Evolutionary conservation across 2,329 filamentous ascomycete genomes (phyloP), one percentile per base, ranked within the genome.

Genomic region (Nigrospora sphaerica): DNA sequence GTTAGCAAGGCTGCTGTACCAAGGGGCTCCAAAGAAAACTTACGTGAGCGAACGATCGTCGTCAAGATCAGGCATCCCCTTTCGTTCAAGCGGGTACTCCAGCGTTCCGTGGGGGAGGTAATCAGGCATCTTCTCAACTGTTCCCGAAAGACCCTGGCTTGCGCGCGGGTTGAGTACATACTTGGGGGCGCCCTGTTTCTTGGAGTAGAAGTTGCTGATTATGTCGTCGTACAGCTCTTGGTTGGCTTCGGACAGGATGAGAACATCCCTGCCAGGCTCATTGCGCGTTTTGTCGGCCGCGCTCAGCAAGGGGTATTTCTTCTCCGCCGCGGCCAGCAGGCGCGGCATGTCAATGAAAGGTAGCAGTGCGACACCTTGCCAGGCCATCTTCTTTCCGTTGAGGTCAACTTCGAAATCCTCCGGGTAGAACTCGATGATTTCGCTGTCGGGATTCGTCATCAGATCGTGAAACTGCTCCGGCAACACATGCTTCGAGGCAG

Each of bases 311-410:
- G 86, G 86, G 59, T 96, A 95, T 57, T 86, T 89, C 52, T 82
- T 85, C 41, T 81, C 78, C 72, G 97, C 92, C 10, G 92, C 92
- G 16, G 77, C 75, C 10, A 98, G 73, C 16, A 98, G 72, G 45
- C 91, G 83, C 44, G 85, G 82, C 75, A 95, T 93, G 57, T 98
- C 91, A 57, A 98, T 98, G 64, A 97, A 98, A 0, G 93, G 93
- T 32, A 98, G 75, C 17, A 98, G 73, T 3, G 89, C 90, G 45
- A 98, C 86, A 52, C 93, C 93, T 64, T 97, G 92, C 93, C 95
- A 98, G 1, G 90, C 89, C 69, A 96, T 95, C 63, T 97, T 98
- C 72, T 97, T 97, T 46, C 93, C 93, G 55, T 98, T 98, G 37
- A 97, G 70, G 64, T 98, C 93, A 45, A 97, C 79, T 14, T 86